Conservation (phyloP, 805 yeast genomes). For the Candida awuae region DNA sequence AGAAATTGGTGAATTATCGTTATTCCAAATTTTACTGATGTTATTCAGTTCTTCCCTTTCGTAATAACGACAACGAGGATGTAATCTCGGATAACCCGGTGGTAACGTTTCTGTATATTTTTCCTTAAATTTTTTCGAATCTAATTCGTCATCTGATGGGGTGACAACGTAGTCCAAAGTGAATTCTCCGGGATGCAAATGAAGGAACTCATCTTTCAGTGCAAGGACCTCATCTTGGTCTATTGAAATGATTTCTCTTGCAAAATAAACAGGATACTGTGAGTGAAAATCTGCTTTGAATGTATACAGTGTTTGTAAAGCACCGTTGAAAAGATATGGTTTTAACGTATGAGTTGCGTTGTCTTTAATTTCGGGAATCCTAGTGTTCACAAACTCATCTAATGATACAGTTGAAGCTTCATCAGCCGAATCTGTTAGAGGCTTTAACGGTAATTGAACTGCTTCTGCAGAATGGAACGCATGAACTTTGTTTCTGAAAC, state of each 20-base stretch:
- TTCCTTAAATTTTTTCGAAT: slow-evolving; percentile 23
- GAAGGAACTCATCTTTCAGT: slow-evolving; percentile 10
- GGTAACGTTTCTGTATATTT: slow-evolving; percentile 34
- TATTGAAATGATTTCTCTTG: slow-evolving; percentile 36
- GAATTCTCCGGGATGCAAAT: slow-evolving; percentile 32
- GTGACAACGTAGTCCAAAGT: slow-evolving; percentile 42
- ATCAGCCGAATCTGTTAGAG: neutral
- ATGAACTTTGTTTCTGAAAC: slow-evolving; percentile 26
- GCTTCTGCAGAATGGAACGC: slow-evolving; percentile 20
- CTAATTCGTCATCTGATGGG: slow-evolving; percentile 17
- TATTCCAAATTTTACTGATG: slow-evolving; percentile 26
- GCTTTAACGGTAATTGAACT: slow-evolving; percentile 21
- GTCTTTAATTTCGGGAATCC: slow-evolving; percentile 34
- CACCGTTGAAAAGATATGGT: slow-evolving; percentile 42
- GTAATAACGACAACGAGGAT: slow-evolving; percentile 61
- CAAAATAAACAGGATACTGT: slow-evolving; percentile 37
- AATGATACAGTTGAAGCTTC: slow-evolving; percentile 19
- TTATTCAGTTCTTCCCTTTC: slow-evolving; percentile 36
- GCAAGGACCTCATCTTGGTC: slow-evolving; percentile 9
- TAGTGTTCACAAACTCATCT: slow-evolving; percentile 28
- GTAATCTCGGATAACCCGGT: slow-evolving; percentile 51
- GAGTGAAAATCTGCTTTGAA: slow-evolving; percentile 36
- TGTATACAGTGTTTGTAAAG: slow-evolving; percentile 42
- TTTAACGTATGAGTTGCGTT: slow-evolving; percentile 35
- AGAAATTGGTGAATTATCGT: slow-evolving; percentile 46